A percentile compares a stretch with the other conserved stretches of the same genome.
Evolutionary conservation across 495 filamentous ascomycete species (phyloP).

Genomic region (Astrothelium subdiscretum): DNA sequence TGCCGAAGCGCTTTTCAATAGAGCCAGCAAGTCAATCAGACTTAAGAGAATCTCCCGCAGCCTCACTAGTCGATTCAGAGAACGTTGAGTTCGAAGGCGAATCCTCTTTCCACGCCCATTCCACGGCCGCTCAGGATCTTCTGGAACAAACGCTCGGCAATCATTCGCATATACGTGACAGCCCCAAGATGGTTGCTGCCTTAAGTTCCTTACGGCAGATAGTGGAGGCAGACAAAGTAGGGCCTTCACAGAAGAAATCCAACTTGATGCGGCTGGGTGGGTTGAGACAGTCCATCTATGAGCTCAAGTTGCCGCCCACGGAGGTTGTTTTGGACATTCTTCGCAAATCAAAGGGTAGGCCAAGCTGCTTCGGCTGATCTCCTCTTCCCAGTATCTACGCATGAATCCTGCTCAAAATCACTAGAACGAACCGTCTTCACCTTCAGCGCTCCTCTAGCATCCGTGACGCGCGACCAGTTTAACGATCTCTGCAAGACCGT

Average conservation of each 20-base stretch:
- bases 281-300: not conserved
- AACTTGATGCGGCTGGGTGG: not conserved
- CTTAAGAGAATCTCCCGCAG: not conserved
- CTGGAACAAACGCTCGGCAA: slow-evolving; percentile 1
- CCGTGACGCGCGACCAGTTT: not conserved
- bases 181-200: not conserved
- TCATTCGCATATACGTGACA: not conserved
- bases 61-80: not conserved
- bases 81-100: not conserved
- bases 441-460: not conserved
- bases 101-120: not conserved
- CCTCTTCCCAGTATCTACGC: not conserved
- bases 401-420: not conserved
- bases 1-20: not conserved
- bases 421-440: not conserved
- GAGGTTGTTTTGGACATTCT: not conserved
- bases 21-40: not conserved
- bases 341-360: slow-evolving; percentile 1
- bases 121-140: not conserved
- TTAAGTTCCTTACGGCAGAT: not conserved
- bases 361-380: not conserved
- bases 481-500: slow-evolving; percentile 1
- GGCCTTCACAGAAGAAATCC: not conserved
- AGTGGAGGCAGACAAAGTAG: not conserved
- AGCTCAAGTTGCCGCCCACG: not conserved